phyloP scores from a whole-genome alignment of 179 eudicot genomes.

The Sideroxylon spinosum region DNA sequence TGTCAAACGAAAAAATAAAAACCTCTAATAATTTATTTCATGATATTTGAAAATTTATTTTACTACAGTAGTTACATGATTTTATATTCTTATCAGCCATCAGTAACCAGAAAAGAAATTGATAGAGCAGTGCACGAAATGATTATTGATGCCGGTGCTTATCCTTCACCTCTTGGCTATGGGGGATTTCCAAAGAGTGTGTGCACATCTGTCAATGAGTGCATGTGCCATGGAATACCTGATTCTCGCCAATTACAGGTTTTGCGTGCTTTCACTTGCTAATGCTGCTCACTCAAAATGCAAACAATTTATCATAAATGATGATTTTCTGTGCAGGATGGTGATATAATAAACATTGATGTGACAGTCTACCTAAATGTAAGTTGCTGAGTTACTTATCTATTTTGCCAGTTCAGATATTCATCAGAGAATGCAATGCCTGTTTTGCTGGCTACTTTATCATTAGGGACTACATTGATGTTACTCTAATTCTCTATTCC shows the following conservation, averaged over 20 bases:
- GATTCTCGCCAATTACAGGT: slow-evolving; percentile 98
- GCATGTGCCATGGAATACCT: slow-evolving; percentile 98
- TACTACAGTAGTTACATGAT: slow-evolving; percentile 9
- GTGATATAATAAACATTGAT: slow-evolving; percentile 96
- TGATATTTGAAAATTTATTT: neutral
- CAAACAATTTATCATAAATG: neutral
- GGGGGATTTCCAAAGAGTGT: slow-evolving; percentile 98
- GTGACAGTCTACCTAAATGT: slow-evolving; percentile 95
- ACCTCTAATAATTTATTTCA: too few relatives aligned
- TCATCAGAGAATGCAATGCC: neutral
- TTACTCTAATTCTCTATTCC: too few relatives aligned
- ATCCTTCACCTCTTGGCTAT: slow-evolving; percentile 96
- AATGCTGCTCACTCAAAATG: slow-evolving; percentile 12
- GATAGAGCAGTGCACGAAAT: slow-evolving; percentile 94
- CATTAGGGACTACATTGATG: too few relatives aligned
- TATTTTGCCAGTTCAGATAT: slow-evolving; percentile 3
- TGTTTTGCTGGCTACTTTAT: too few relatives aligned
- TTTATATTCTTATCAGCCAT: slow-evolving; percentile 50
- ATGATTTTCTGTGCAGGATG: slow-evolving; percentile 61
- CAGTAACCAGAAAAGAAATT: slow-evolving; percentile 91
- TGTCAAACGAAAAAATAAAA: too few relatives aligned
- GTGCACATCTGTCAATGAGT: slow-evolving; percentile 93
- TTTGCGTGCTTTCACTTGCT: slow-evolving; percentile 26
- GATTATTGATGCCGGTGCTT: slow-evolving; percentile 96
- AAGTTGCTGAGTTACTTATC: slow-evolving; percentile 20